phyloP scores from a whole-genome alignment of 1,139 yeast genomes.

The Sporopachydermia cereana region DNA sequence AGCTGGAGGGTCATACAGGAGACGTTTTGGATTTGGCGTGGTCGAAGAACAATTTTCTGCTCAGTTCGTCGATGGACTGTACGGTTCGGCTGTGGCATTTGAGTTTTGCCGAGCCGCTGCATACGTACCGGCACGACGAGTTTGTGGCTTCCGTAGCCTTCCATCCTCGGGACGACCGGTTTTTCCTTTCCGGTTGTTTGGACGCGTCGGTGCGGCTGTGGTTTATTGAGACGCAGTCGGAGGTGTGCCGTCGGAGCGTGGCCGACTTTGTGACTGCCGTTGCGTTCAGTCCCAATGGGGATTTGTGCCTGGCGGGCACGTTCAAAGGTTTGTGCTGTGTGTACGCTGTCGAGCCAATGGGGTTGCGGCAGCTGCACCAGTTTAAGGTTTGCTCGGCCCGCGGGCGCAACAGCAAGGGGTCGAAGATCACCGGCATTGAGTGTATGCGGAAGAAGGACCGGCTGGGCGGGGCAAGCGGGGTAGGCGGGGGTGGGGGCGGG shows the following conservation, averaged over 20 bases:
- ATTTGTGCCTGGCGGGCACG: slow-evolving; percentile 61
- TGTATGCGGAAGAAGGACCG: slow-evolving; percentile 10
- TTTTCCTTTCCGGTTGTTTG: slow-evolving; percentile 73
- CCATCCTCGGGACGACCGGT: slow-evolving; percentile 82
- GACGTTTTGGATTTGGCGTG: slow-evolving; percentile 70
- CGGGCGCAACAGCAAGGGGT: slow-evolving; percentile 22
- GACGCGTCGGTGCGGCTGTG: slow-evolving; percentile 69
- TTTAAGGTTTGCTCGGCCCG: slow-evolving; percentile 2
- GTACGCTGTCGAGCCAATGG: slow-evolving; percentile 42
- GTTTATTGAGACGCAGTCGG: slow-evolving; percentile 72
- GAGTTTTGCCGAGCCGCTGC: slow-evolving; percentile 49
- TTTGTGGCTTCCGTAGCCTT: slow-evolving; percentile 76
- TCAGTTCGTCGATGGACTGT: slow-evolving; percentile 79
- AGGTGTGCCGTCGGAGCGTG: slow-evolving; percentile 30
- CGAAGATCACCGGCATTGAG: slow-evolving; percentile 44
- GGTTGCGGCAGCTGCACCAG: slow-evolving; percentile 18
- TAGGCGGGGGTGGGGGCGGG: not conserved
- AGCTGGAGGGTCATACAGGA: slow-evolving; percentile 55
- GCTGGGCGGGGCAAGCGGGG: not conserved
- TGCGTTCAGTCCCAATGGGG: slow-evolving; percentile 60
- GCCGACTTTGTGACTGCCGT: slow-evolving; percentile 53
- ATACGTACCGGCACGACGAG: slow-evolving; percentile 62
- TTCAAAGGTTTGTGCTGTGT: slow-evolving; percentile 62
- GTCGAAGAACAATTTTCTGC: slow-evolving; percentile 76
- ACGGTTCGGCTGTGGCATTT: slow-evolving; percentile 82